These are phyloP conservation scores for Betula pendula DNA, from an alignment of 306 rosid species.

Conservation along the genomic window DNA sequence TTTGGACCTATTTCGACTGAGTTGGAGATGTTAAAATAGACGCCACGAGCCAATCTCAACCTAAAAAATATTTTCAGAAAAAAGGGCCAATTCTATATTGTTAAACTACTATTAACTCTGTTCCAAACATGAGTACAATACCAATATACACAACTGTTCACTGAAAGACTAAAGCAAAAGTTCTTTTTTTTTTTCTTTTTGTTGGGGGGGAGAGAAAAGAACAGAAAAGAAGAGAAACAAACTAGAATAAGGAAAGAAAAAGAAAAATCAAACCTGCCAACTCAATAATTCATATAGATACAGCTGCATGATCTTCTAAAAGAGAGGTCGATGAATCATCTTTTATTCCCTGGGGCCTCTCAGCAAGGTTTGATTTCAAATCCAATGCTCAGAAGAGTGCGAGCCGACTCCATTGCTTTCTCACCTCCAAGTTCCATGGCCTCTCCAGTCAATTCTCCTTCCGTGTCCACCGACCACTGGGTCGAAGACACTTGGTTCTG, in stretches of 20 bases:
- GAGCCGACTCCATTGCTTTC: constrained; percentile 97
- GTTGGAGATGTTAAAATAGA: neutral
- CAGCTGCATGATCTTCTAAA: constrained; percentile 39
- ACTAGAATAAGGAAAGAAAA: constrained; percentile 16
- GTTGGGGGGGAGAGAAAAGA: constrained; percentile 1
- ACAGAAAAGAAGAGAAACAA: neutral
- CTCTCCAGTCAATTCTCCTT: constrained; percentile 93
- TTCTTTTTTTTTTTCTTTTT: too few relatives aligned
- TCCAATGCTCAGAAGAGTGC: constrained; percentile 95
- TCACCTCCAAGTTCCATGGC: constrained; percentile 93
- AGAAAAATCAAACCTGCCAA: constrained; percentile 50
- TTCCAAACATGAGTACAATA: constrained; percentile 45
- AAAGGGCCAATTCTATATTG: constrained; percentile 32
- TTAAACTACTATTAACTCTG: constrained; percentile 38
- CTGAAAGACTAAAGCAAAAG: constrained; percentile 36
- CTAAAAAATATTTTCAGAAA: constrained; percentile 2
- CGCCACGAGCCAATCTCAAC: neutral
- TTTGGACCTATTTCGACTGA: constrained; percentile 6
- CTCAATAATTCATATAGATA: constrained; percentile 39
- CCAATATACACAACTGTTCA: constrained; percentile 61
- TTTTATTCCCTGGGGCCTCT: constrained; percentile 24
- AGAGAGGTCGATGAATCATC: neutral
- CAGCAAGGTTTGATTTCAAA: constrained; percentile 98
- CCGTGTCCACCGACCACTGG: constrained; percentile 82
- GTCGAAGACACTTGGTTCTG: constrained; percentile 49